Base-by-base conservation (phyloP, 2,329 filamentous ascomycete genomes). In the Pezicula carpinea region DNA sequence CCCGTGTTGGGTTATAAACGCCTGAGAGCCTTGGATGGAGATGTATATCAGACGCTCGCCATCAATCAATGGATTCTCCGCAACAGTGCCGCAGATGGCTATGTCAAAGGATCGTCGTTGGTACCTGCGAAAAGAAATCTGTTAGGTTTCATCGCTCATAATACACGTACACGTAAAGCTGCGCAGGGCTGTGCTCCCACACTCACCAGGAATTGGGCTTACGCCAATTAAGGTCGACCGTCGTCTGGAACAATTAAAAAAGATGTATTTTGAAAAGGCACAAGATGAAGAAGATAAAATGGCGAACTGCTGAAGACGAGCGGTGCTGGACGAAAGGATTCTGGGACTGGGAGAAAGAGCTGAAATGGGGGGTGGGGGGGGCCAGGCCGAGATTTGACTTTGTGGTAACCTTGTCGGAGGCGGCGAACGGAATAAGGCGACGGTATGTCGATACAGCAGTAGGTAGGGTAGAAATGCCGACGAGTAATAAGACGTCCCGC, bases 221-320 rank as follows among this genome's bases (percentile, higher is more conserved):
- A 47, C 43, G 52, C 53, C 49, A 51, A 50, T 55, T 44, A 53
- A 48, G 48, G 52, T 39, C 41, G 18, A 39, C 49, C 52, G 39
- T 47, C 52, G 39, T 47, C 49, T 42, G 14, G 19, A 56, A 29
- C 8, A 10, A 29, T 29, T 47, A 47, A 51, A 45, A 53, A 21
- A 14, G 5, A 36, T 21, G 23, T 31, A 45, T 47, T 39, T 52
- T 50, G 47, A 53, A 49, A 49, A 48, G 38, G 41, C 51, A 53
- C 26, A 29, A 11, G 6, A 29, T 11, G 26, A 29, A 29, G 26
- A 29, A 29, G 26, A 29, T 13, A 4, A 29, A 8, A 10, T 10
- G 26, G 26, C 26, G 26, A 29, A 29, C 10, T 29, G 26, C 5
- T 29, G 26, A 11, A 29, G 26, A 29, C 10, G 26, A 29, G 26